These are phyloP conservation scores for Salvia splendens DNA, from an alignment of 257 asterid genomes.

Conservation along the genomic window DNA sequence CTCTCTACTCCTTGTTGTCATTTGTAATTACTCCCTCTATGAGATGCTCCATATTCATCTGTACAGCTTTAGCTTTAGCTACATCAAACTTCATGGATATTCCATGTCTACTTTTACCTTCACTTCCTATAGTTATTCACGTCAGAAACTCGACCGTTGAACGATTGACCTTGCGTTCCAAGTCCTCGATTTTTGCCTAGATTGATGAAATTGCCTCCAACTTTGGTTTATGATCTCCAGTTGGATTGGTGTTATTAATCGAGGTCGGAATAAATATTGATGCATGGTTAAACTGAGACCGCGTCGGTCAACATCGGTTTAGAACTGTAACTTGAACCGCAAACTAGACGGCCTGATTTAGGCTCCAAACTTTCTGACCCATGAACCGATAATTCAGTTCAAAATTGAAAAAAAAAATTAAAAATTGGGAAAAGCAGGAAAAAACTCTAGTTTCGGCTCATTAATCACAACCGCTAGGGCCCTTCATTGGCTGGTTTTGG, in stretches of 20 bases:
- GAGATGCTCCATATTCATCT: conserved; percentile 44
- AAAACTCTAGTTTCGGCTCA: too few relatives aligned
- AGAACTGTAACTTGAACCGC: too few relatives aligned
- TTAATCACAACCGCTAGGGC: too few relatives aligned
- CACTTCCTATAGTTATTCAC: neutral
- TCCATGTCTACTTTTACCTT: conserved; percentile 21
- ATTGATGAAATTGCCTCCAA: neutral
- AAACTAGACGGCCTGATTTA: too few relatives aligned
- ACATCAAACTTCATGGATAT: conserved; percentile 4
- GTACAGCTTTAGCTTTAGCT: conserved; percentile 51
- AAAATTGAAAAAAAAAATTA: too few relatives aligned
- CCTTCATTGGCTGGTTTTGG: too few relatives aligned
- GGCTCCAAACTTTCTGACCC: neutral
- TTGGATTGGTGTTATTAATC: too few relatives aligned
- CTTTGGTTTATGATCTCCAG: neutral
- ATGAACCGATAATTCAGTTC: neutral
- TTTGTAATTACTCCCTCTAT: conserved; percentile 27
- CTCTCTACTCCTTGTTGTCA: conserved; percentile 31
- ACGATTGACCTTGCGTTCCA: too few relatives aligned
- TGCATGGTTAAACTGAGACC: too few relatives aligned
- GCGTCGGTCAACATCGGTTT: too few relatives aligned
- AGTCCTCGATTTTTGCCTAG: neutral
- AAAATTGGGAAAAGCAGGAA: too few relatives aligned
- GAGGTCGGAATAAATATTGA: too few relatives aligned
- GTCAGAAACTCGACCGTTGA: neutral